Evolutionary conservation across 106 monocot species (phyloP).

Genomic region (Dactylorhiza incarnata): DNA sequence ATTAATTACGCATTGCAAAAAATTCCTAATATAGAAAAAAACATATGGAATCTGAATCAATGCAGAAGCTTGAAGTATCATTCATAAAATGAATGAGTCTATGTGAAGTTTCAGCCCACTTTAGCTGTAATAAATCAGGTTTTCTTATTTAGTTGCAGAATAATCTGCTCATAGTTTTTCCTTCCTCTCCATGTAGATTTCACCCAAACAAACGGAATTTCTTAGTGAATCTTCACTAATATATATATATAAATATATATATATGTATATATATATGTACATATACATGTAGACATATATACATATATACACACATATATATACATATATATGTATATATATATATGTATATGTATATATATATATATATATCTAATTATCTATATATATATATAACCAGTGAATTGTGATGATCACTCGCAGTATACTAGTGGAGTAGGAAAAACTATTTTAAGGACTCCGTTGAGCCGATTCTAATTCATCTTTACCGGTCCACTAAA

Average conservation of each 20-base stretch:
- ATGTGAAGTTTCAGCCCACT: background rate
- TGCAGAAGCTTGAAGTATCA: background rate
- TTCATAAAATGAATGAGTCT: background rate
- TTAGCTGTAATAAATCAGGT: background rate
- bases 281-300: too few species aligned
- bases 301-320: too few species aligned
- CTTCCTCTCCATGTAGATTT: background rate
- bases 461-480: too few species aligned
- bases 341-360: too few species aligned
- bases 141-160: background rate
- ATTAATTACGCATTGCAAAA: background rate
- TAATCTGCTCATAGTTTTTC: background rate
- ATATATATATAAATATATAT: too few species aligned
- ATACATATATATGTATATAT: too few species aligned
- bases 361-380: too few species aligned
- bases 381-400: too few species aligned
- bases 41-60: background rate
- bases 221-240: background rate
- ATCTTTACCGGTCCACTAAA: too few species aligned
- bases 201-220: background rate
- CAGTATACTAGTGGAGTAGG: too few species aligned
- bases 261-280: too few species aligned
- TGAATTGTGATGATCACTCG: background rate
- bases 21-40: background rate
- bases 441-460: too few species aligned